Base-by-base conservation (phyloP, 169 alveolate species). In the Plasmodium chabaudi region DNA sequence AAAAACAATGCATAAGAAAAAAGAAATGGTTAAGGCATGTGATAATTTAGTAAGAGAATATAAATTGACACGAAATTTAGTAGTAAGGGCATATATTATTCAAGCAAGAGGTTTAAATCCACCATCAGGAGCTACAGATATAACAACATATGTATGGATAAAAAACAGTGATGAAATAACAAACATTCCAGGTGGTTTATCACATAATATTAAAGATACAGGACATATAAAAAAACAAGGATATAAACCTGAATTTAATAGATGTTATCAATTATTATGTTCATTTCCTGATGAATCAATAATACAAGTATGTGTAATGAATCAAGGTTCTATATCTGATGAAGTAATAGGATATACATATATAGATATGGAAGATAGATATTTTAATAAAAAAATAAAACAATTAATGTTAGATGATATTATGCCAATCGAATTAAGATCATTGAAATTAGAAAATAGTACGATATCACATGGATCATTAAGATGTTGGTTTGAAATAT, bases 331-430 rank as follows among this genome's bases (percentile, higher is more conserved):
- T 12, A 51, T 95, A 46, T 71, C 94, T 27, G 98, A 96, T 65
- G 98, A 96, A 72, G 84, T 92, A 42, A 95, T 96, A 53, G 98
- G 98, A 9, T 93, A 95, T 55, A 96, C 98, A 1, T 92, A 92
- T 64, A 92, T 96, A 19, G 98, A 96, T 87, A 89, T 97, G 77
- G 98, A 96, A 46, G 98, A 96, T 73, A 94, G 98, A 5, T 96
- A 94, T 86, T 94, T 95, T 86, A 94, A 94, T 71, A 94, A 93
- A n/a, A 88, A 92, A 72, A 73, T 95, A 65, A 93, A 92, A 47
- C 95, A 94, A 61, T 88, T 96, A 90, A 88, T 96, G 88, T 91
- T 86, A 55, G 95, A 93, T 25, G 97, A 92, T 57, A 17, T 56
- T n/a, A 93, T 94, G 42, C 97, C 97, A 1, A 94, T 95, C 4